These are phyloP conservation scores for Cystobasidiaceae sp. DNA, from an alignment of 1,284 basidiomycete species.

Conservation along the genomic window DNA sequence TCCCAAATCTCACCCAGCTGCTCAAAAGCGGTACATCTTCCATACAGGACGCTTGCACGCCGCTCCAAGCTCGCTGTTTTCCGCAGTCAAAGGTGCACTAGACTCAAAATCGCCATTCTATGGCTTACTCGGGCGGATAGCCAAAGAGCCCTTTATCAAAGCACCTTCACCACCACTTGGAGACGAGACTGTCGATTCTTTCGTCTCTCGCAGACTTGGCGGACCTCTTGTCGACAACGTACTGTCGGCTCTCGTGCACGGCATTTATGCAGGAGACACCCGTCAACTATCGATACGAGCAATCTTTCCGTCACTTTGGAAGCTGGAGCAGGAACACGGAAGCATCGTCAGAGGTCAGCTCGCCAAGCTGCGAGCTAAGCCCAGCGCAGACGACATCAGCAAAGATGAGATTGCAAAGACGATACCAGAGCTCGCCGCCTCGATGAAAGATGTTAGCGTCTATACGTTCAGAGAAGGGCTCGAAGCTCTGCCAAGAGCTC, in stretches of 20 bases:
- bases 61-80: constrained; percentile 52
- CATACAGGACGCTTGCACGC: constrained; percentile 56
- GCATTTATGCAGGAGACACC: constrained; percentile 85
- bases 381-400: constrained; percentile 32
- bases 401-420: constrained; percentile 41
- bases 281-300: constrained; percentile 66
- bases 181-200: constrained; percentile 81
- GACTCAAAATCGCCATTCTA: constrained; percentile 36
- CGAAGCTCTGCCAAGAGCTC: constrained; percentile 58
- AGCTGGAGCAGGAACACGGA: constrained; percentile 59
- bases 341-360: constrained; percentile 65
- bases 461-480: constrained; percentile 78
- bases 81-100: constrained; percentile 44
- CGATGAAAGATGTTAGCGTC: constrained; percentile 62
- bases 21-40: constrained; percentile 67
- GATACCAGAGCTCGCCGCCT: constrained; percentile 53
- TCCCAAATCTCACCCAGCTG: constrained; percentile 61
- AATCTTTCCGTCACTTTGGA: constrained; percentile 67
- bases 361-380: constrained; percentile 33
- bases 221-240: constrained; percentile 64
- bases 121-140: constrained; percentile 32
- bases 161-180: neutral
- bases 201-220: constrained; percentile 73
- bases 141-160: constrained; percentile 7
- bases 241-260: constrained; percentile 80